phyloP scores from a whole-genome alignment of 805 yeast species.

The Clavispora asparagi region DNA sequence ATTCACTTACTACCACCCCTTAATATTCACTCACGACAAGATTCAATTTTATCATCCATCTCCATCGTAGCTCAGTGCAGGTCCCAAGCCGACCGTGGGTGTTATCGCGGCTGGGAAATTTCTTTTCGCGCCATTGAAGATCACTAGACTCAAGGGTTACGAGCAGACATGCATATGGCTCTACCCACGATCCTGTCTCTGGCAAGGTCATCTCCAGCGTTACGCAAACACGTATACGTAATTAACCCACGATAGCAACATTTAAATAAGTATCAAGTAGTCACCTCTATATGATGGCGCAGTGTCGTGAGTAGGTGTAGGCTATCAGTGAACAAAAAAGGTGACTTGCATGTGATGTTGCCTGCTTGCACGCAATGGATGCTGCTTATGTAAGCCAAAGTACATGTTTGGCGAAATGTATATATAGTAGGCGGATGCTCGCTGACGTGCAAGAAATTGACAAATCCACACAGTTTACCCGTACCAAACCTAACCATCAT shows the following conservation, averaged over 20 bases:
- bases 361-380: neutral
- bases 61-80: too few species aligned
- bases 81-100: too few species aligned
- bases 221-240: neutral
- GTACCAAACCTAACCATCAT: conserved; percentile 10
- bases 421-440: neutral
- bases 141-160: neutral
- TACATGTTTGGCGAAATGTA: neutral
- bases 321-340: too few species aligned
- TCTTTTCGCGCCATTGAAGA: neutral
- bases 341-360: neutral
- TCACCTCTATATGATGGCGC: too few species aligned
- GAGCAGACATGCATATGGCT: neutral
- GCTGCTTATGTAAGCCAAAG: neutral
- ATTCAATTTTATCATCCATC: too few species aligned
- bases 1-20: too few species aligned
- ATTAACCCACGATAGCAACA: too few species aligned
- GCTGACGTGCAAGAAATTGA: neutral
- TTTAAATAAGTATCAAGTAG: too few species aligned
- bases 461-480: neutral
- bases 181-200: neutral
- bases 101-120: neutral
- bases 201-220: neutral
- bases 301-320: too few species aligned
- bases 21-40: too few species aligned